A percentile compares a stretch with the other conserved stretches of the same genome.
phyloP scores from a whole-genome alignment of 306 rosid species.

The Quercus wislizeni region DNA sequence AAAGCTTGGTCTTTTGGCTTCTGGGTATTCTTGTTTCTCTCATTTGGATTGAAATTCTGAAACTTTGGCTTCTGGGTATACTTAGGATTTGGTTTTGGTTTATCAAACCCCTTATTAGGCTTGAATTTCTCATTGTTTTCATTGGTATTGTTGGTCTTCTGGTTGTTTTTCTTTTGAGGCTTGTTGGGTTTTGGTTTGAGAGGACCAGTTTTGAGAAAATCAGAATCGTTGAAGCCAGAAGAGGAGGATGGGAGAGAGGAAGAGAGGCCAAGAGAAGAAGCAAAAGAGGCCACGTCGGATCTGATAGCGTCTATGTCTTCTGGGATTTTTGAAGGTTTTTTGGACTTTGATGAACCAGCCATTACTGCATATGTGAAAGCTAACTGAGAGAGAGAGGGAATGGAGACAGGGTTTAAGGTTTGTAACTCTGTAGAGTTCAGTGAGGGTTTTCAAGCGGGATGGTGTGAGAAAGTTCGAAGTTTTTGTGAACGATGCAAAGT shows the following conservation, averaged over 20 bases:
- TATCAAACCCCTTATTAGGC: neutral
- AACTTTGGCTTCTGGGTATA: conserved; percentile 3
- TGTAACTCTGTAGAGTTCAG: neutral
- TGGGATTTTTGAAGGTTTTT: conserved; percentile 30
- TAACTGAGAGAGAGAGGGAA: neutral
- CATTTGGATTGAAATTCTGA: neutral
- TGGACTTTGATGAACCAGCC: conserved; percentile 46
- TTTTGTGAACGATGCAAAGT: neutral
- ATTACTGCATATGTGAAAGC: conserved; percentile 35
- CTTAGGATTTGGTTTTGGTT: conserved; percentile 9
- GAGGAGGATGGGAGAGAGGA: conserved; percentile 51
- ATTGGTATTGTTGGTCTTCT: neutral
- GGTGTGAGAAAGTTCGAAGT: neutral
- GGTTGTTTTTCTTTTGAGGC: conserved; percentile 29
- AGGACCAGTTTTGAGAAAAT: conserved; percentile 61
- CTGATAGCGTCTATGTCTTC: conserved; percentile 54
- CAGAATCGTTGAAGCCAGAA: conserved; percentile 80
- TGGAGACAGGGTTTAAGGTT: neutral
- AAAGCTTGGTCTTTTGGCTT: conserved; percentile 25
- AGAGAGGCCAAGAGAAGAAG: conserved; percentile 76
- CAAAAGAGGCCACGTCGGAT: conserved; percentile 76
- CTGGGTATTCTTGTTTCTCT: conserved; percentile 8
- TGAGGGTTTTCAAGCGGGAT: neutral
- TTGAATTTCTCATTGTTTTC: neutral
- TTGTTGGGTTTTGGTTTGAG: conserved; percentile 28